Base-by-base conservation (phyloP, 345 rosid species). In the Cardiospermum halicacabum region DNA sequence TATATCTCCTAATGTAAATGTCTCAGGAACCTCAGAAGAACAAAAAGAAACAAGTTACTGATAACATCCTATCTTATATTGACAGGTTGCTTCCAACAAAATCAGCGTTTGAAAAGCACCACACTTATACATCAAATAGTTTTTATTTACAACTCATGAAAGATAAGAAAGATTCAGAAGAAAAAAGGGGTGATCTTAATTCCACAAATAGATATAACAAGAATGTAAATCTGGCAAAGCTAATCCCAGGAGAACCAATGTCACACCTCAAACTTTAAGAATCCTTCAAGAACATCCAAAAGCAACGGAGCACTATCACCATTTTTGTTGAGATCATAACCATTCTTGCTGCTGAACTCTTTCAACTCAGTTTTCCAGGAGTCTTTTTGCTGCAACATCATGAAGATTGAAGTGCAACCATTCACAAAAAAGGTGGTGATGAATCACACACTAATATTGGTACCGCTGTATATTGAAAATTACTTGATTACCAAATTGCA, bases 401-500 rank as follows among this genome's bases (percentile, higher is more conserved):
- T 66, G 53, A 62, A 28, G 28, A 61, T 34, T 54, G 47, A 45
- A 45, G 28, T 15, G 36, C 49, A 68, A 28, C 34, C 32, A 68
- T 58, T 45, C 25, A 24, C 21, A 39, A 45, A 49, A 45, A 18
- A 66, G 57, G 40, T 53, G 34, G 34, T 56, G 24, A 49, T 27
- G 49, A 37, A 40, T 55, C 22, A 43, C 66, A 28, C 55, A 34
- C 58, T 19, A 53, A 3, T 34, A 69, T 24, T 31, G 42, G 56
- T 56, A 48, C 21, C 16, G 40, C 11, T 43, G 70, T 7, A 58
- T 34, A 47, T 45, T 70, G 69, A 62, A 69, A 71, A 62, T 69
- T 77, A 78, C 77, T 62, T 64, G 72, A 86, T 84, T 94, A 94
- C 99, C 99, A 91, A 79, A 85, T 94, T 94, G 75, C 96, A 87